These are phyloP conservation scores for Xanthoparmelia taractica DNA, from an alignment of 495 filamentous ascomycete genomes.

Conservation along the genomic window DNA sequence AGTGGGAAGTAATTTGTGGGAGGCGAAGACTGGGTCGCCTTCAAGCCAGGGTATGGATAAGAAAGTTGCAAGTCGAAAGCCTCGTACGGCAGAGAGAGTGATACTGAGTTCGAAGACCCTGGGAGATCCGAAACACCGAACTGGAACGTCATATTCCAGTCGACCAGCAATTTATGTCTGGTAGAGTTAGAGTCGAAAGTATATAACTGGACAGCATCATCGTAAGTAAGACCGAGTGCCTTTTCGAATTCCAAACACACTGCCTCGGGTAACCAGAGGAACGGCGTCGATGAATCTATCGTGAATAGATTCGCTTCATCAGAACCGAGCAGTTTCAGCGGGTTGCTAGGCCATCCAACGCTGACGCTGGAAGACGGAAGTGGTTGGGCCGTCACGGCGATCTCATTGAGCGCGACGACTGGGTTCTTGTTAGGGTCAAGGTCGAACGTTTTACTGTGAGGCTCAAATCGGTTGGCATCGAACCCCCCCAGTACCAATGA, in stretches of 20 bases:
- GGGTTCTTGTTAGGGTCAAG: conserved; percentile 44
- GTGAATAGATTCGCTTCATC: conserved; percentile 43
- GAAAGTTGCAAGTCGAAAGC: conserved; percentile 55
- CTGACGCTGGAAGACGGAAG: conserved; percentile 30
- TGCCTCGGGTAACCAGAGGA: conserved; percentile 55
- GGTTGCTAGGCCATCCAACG: conserved; percentile 36
- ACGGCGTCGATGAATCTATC: conserved; percentile 62
- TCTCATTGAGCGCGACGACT: conserved; percentile 46
- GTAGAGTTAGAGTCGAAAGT: conserved; percentile 32
- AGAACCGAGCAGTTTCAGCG: conserved; percentile 34
- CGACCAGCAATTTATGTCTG: conserved; percentile 23
- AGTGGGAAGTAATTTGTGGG: conserved; percentile 56
- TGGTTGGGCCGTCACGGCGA: conserved; percentile 43
- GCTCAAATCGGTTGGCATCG: conserved; percentile 50
- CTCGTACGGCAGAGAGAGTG: conserved; percentile 54
- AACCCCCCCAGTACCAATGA: conserved; percentile 59
- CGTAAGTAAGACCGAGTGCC: conserved; percentile 51
- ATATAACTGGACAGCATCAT: conserved; percentile 44
- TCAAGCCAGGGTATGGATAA: conserved; percentile 42
- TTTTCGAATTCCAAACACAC: conserved; percentile 57
- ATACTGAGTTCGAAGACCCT: conserved; percentile 40
- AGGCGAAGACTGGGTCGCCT: conserved; percentile 24
- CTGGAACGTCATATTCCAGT: conserved; percentile 38
- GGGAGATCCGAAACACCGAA: conserved; percentile 49
- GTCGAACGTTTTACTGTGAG: conserved; percentile 47